Conservation (phyloP, 2,329 filamentous ascomycete genomes). For the Didymella pomorum region DNA sequence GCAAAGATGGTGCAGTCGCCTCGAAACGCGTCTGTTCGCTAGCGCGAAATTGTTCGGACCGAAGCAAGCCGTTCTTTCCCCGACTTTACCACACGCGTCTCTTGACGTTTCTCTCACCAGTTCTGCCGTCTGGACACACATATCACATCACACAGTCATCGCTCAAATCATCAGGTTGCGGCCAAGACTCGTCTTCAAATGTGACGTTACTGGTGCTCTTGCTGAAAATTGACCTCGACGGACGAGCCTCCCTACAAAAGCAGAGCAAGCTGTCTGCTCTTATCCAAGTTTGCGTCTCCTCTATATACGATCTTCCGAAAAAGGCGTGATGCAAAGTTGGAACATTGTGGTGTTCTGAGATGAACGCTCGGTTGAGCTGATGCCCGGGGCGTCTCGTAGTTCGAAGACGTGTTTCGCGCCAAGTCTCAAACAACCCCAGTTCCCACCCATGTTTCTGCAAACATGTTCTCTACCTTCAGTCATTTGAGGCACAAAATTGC, state of each 20-base stretch:
- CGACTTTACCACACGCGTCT: background rate
- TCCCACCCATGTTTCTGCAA: constrained; percentile 12
- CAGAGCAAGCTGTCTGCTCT: background rate
- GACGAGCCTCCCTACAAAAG: background rate
- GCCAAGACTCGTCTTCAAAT: background rate
- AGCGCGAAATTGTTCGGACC: constrained; percentile 4
- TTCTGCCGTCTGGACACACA: background rate
- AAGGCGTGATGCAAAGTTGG: background rate
- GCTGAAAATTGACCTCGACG: background rate
- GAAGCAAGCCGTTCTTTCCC: background rate
- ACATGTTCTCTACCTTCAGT: constrained; percentile 1
- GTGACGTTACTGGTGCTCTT: background rate
- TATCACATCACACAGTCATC: background rate
- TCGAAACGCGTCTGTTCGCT: constrained; percentile 8
- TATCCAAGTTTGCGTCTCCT: too few species aligned
- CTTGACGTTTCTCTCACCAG: background rate
- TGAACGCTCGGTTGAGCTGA: background rate
- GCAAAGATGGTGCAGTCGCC: constrained; percentile 8
- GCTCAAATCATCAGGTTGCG: background rate
- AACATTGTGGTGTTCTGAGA: background rate
- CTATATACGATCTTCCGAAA: too few species aligned
- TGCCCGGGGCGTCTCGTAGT: constrained; percentile 6
- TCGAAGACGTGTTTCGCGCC: constrained; percentile 15
- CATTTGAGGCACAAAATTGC: too few species aligned
- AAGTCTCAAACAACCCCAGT: constrained; percentile 16